Evolutionary conservation across 345 rosid species (phyloP), one percentile per base, ranked within the genome.

Genomic region (Zanthoxylum bungeanum): DNA sequence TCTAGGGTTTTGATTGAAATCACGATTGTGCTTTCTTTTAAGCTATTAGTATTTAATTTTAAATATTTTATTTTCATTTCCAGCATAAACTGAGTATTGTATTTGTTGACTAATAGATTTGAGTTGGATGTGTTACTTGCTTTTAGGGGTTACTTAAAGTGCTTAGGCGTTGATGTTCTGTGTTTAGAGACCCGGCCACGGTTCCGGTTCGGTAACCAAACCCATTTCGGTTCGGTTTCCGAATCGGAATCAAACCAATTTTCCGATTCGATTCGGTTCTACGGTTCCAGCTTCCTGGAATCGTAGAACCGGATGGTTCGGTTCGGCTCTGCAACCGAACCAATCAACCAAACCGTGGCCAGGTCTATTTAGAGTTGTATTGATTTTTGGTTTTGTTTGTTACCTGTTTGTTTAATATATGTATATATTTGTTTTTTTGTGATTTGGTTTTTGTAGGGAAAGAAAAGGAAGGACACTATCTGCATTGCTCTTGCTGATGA

Each of bases 401-500:
- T 2, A 9, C 6, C 21, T 33, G 14, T 6, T 28, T 11, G 66
- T 21, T 8, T 56, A 66, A 40, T 28, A 56, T n/a, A 12, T 55
- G 36, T 71, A 40, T 28, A 56, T n/a, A 12, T 55, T 44, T 28
- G 7, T 31, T 19, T 28, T 44, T 21, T 42, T 0, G 14, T 60
- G 49, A 39, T 56, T 39, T 62, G 37, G 33, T n/a, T 51, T n/a
- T 51, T 59, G 61, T 56, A 89, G 89, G 91, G 89, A 10, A 85
- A 89, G 88, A 89, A 89, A 63, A 79, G 91, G 62, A 89, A 79
- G 73, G 91, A 87, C 69, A 87, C 91, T 14, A 75, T 87, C 24
- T 87, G 93, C 79, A 87, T 89, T 73, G 91, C 87, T 65, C 78
- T 86, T 68, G 89, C 88, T 74, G 93, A 89, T 58, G 93, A 89